Evolutionary conservation across 2,329 filamentous ascomycete genomes (phyloP).

Genomic region (Cladobotryum protrusum): DNA sequence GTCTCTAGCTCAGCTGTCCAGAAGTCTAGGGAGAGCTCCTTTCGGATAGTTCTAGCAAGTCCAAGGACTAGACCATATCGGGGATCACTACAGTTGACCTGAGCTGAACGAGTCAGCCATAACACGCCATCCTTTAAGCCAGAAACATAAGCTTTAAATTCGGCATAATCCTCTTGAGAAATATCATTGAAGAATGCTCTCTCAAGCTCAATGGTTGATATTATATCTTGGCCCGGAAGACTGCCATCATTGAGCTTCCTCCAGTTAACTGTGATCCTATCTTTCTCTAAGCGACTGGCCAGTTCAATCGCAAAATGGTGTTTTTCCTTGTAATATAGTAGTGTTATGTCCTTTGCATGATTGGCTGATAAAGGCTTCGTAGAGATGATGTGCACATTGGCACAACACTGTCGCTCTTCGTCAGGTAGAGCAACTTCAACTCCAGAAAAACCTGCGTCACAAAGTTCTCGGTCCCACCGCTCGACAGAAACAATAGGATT

Average conservation of each 20-base stretch:
- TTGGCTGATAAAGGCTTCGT: too few relatives aligned
- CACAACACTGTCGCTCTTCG: neutral
- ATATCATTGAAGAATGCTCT: conserved; percentile 14
- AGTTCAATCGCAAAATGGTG: conserved; percentile 8
- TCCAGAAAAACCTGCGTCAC: conserved; percentile 5
- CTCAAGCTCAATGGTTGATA: conserved; percentile 15
- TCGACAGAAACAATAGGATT: neutral
- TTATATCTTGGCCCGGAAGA: conserved; percentile 1
- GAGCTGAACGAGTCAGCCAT: conserved; percentile 9
- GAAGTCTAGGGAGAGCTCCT: conserved; percentile 5
- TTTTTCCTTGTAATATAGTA: conserved; percentile 6
- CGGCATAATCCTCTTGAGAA: neutral
- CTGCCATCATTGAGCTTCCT: neutral
- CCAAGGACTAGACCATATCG: conserved; percentile 7
- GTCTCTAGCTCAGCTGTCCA: conserved; percentile 8
- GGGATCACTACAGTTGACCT: conserved; percentile 7
- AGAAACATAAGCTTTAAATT: conserved; percentile 14
- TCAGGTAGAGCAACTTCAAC: conserved; percentile 7
- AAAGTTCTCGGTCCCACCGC: conserved; percentile 5
- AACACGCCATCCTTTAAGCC: conserved; percentile 2
- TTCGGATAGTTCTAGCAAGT: neutral
- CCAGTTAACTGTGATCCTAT: conserved; percentile 6
- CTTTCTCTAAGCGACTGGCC: neutral
- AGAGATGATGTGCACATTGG: neutral
- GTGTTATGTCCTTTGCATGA: neutral